Evolutionary conservation across 2,329 filamentous ascomycete species (phyloP).

Genomic region (Dryadomyces quercivorus): DNA sequence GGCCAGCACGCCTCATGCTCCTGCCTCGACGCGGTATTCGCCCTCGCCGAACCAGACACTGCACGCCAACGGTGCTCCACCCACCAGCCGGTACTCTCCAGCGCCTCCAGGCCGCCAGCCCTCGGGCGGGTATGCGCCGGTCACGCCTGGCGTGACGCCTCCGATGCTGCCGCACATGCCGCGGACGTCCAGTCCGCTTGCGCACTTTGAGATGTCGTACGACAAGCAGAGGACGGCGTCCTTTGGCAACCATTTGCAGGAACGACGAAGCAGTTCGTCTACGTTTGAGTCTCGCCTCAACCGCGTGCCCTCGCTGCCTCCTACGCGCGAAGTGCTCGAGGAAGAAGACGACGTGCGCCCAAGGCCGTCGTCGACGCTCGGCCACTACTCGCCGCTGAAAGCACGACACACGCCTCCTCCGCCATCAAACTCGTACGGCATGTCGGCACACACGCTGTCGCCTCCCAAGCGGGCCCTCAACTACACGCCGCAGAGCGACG

Average conservation of each 20-base stretch:
- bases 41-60: conserved; percentile 34
- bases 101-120: conserved; percentile 28
- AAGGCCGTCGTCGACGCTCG: conserved; percentile 10
- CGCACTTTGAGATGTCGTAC: conserved; percentile 46
- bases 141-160: conserved; percentile 23
- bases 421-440: neutral
- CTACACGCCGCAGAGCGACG: conserved; percentile 32
- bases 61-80: conserved; percentile 25
- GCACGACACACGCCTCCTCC: conserved; percentile 38
- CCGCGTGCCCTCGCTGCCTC: conserved; percentile 44
- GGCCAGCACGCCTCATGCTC: conserved; percentile 13
- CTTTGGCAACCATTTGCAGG: conserved; percentile 21
- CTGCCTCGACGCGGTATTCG: conserved; percentile 43
- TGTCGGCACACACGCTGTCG: conserved; percentile 25
- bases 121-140: conserved; percentile 26
- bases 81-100: conserved; percentile 41
- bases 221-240: conserved; percentile 16
- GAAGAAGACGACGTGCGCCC: conserved; percentile 34
- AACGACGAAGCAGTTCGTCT: conserved; percentile 38
- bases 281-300: conserved; percentile 41
- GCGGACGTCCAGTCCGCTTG: conserved; percentile 52
- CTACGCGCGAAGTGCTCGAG: conserved; percentile 46
- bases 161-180: conserved; percentile 45
- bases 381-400: conserved; percentile 5
- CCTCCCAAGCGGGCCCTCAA: conserved; percentile 44